These are phyloP conservation scores for Saccharomyces pastorianus DNA, from an alignment of 1,139 yeast species.

Conservation along the genomic window DNA sequence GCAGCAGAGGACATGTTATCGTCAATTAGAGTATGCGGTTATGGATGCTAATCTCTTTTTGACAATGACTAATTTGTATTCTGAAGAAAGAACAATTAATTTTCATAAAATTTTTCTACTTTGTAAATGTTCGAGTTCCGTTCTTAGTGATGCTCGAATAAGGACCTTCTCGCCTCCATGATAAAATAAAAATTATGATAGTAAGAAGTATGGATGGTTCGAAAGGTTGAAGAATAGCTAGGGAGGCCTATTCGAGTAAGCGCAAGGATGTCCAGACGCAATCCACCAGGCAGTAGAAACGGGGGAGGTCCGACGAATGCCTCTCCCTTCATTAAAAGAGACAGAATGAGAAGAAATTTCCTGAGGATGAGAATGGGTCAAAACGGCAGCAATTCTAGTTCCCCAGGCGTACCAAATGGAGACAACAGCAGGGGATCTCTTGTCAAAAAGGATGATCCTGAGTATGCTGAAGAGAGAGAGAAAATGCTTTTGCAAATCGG, in stretches of 20 bases:
- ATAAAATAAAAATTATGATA: background rate
- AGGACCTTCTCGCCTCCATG: background rate
- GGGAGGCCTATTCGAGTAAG: background rate
- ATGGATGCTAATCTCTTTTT: background rate
- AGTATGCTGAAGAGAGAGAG: slow-evolving; percentile 22
- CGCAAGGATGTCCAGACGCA: background rate
- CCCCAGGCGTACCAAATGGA: background rate
- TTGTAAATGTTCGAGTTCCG: background rate
- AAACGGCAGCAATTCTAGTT: background rate
- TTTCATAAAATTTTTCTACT: background rate
- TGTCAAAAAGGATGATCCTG: slow-evolving; percentile 32
- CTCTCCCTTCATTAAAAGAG: slow-evolving; percentile 33
- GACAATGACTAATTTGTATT: background rate
- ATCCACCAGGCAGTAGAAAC: slow-evolving; percentile 10
- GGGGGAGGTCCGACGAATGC: slow-evolving; percentile 17
- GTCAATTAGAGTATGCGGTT: background rate
- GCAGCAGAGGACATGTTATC: slow-evolving; percentile 1
- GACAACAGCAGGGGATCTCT: slow-evolving; percentile 12
- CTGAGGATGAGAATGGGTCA: slow-evolving; percentile 21
- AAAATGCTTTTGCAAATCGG: slow-evolving; percentile 21
- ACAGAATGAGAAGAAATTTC: slow-evolving; percentile 30
- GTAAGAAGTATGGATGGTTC: background rate
- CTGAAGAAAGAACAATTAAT: background rate
- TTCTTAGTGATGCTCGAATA: background rate
- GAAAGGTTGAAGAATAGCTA: background rate